A percentile compares a stretch with the other conserved stretches of the same genome.
phyloP scores from a whole-genome alignment of 495 filamentous ascomycete species.

The Trichoderma parareesei region DNA sequence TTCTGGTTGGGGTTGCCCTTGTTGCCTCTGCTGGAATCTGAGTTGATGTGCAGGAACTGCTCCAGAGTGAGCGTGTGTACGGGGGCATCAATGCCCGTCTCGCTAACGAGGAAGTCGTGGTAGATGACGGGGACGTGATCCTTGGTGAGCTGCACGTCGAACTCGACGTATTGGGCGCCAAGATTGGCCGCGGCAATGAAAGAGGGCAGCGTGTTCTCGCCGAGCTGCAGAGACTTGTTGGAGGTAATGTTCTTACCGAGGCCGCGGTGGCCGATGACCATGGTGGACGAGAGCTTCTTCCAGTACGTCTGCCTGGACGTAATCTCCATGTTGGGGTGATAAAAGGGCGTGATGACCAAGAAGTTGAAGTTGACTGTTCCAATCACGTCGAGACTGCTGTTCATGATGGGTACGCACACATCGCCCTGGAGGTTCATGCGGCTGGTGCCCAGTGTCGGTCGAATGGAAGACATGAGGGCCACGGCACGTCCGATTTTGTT shows the following conservation, averaged over 20 bases:
- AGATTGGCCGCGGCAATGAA: slow-evolving; percentile 95
- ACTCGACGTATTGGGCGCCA: slow-evolving; percentile 86
- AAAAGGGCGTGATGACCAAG: slow-evolving; percentile 87
- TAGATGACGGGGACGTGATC: slow-evolving; percentile 98
- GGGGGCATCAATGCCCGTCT: slow-evolving; percentile 95
- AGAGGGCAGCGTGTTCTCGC: slow-evolving; percentile 91
- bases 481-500: slow-evolving; percentile 87
- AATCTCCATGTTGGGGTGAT: slow-evolving; percentile 86
- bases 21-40: slow-evolving; percentile 27
- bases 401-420: slow-evolving; percentile 81
- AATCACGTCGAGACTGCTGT: slow-evolving; percentile 78
- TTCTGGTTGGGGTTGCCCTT: slow-evolving; percentile 13
- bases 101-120: slow-evolving; percentile 97
- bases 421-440: slow-evolving; percentile 89
- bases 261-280: slow-evolving; percentile 92
- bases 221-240: slow-evolving; percentile 80
- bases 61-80: slow-evolving; percentile 92
- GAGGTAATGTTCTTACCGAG: slow-evolving; percentile 83
- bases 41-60: slow-evolving; percentile 83
- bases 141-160: slow-evolving; percentile 95
- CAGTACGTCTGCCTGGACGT: slow-evolving; percentile 89
- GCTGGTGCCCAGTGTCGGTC: slow-evolving; percentile 63
- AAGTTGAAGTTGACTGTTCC: slow-evolving; percentile 96
- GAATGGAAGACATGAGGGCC: slow-evolving; percentile 78
- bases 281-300: slow-evolving; percentile 62